Conservation (phyloP, 768 basidiomycete species). For the Phanerochaete carnosa region DNA sequence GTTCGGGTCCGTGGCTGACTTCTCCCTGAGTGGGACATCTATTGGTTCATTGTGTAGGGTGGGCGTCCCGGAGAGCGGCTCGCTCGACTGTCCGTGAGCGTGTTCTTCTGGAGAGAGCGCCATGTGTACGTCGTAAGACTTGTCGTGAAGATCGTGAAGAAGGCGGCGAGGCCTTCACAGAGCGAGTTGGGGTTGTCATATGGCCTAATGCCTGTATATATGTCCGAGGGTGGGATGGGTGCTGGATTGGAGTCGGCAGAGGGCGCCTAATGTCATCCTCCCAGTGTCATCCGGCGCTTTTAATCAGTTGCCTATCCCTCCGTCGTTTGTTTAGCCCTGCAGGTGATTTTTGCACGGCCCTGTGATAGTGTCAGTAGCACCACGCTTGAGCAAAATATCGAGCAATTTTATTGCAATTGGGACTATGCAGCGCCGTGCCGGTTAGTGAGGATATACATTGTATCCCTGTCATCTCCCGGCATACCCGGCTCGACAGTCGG, state of each 20-base stretch:
- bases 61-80: not conserved
- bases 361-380: not conserved
- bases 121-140: not conserved
- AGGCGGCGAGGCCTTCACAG: not conserved
- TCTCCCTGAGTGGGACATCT: slow-evolving; percentile 7
- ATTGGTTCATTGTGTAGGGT: slow-evolving; percentile 5
- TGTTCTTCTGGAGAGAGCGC: not conserved
- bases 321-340: not conserved
- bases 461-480: not conserved
- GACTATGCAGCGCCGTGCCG: not conserved
- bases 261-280: slow-evolving; percentile 2
- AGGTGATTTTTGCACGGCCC: not conserved
- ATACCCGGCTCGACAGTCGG: not conserved
- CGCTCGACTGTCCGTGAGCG: not conserved
- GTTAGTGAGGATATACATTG: not conserved
- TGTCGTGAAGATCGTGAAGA: slow-evolving; percentile 2
- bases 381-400: not conserved
- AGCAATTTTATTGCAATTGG: not conserved
- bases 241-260: slow-evolving; percentile 1
- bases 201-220: slow-evolving; percentile 4
- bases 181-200: not conserved
- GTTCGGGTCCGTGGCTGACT: slow-evolving; percentile 3
- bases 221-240: not conserved
- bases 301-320: not conserved
- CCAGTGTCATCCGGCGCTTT: slow-evolving; percentile 1